phyloP scores from a whole-genome alignment of 148 eudicot species.

The Vaccinium myrtillus region DNA sequence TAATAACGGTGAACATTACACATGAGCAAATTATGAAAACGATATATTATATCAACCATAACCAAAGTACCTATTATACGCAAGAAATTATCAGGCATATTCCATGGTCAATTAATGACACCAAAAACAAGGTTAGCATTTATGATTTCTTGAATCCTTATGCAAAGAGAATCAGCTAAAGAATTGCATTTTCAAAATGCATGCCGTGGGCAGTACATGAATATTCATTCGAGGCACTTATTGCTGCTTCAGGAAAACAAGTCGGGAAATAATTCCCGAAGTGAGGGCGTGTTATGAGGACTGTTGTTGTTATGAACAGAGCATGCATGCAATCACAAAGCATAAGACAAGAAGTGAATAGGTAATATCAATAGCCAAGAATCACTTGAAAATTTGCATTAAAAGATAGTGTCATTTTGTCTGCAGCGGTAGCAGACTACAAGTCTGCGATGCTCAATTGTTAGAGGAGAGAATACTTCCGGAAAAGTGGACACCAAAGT shows the following conservation, averaged over 20 bases:
- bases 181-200: background rate
- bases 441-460: background rate
- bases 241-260: constrained; percentile 1
- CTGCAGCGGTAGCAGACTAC: too few relatives aligned
- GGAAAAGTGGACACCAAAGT: background rate
- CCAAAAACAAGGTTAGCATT: background rate
- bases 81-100: background rate
- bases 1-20: background rate
- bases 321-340: background rate
- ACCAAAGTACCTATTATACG: background rate
- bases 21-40: background rate
- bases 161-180: background rate
- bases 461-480: background rate
- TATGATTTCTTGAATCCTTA: background rate
- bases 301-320: background rate
- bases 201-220: background rate
- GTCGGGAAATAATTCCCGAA: background rate
- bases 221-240: background rate
- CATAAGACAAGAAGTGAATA: background rate
- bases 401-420: background rate
- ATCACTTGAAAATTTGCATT: background rate
- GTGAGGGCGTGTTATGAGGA: background rate
- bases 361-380: background rate
- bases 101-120: background rate
- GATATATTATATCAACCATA: background rate